Base-by-base conservation (phyloP, 179 eudicot species). In the Silene noctiflora region DNA sequence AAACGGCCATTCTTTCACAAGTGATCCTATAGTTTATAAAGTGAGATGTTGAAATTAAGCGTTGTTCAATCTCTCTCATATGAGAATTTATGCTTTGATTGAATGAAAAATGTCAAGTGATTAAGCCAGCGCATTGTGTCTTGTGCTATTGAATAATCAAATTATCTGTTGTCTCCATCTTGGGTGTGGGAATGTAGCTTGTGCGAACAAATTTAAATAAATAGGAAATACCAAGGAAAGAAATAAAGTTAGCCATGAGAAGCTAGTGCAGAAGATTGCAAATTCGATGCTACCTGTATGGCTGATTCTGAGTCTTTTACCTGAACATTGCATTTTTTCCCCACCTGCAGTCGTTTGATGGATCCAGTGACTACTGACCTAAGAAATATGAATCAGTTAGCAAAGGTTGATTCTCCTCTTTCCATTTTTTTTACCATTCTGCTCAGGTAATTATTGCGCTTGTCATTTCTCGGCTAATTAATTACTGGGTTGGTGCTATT, bases 351-450 rank as follows among this genome's bases (percentile, higher is more conserved):
- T 77, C 99, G 98, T 68, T 76, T 95, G 88, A 84, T 89, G 83
- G 99, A 95, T 86, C 90, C 95, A 67, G 58, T 95, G 22, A 95
- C 99, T 46, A 85, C 87, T 70, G 97, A 95, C 84, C 85, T 95
- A 77, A 86, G 97, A 75, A 95, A 91, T 89, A 86, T 95, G 96
- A 95, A 95, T 82, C 62, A 78, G 25, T 88, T 95, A 74, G 99
- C 99, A 46, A 95, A 91, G 98, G 99, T 86, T 83, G 79, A 33
- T 27, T 77, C 53, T 61, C 55, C 70, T 44, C 62, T 70, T 58
- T 55, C 39, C 64, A 42, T 24, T 61, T 55, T 55, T 65, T 24
- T 8, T 17, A 62, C 3, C 51, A 64, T 39, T 72, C 25, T 16
- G 42, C 72, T 64, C n/a, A 4, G 42, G 14, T 22, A 44, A 53